Percentiles rank a stretch among this genome's conserved stretches.
Evolutionary conservation across 345 rosid species (phyloP).

Genomic region (Durio zibethinus): DNA sequence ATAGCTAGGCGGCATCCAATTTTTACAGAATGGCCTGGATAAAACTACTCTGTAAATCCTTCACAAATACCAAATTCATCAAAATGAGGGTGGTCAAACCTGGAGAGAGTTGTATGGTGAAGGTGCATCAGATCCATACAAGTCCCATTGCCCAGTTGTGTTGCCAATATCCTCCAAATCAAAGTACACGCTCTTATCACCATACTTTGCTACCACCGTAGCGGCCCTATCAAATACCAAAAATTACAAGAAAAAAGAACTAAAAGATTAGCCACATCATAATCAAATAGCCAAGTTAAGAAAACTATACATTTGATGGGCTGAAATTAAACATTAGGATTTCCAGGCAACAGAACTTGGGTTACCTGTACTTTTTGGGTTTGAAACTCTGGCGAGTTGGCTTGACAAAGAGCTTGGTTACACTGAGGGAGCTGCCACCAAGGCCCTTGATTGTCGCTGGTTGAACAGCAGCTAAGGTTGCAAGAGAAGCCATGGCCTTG

Average conservation of each 20-base stretch:
- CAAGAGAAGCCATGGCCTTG: constrained; percentile 74
- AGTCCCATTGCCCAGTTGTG: constrained; percentile 96
- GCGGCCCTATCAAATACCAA: constrained; percentile 38
- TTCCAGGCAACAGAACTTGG: not conserved
- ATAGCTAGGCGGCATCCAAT: not conserved
- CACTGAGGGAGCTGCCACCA: constrained; percentile 62
- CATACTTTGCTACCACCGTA: constrained; percentile 81
- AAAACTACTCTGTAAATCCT: not conserved
- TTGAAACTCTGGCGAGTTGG: constrained; percentile 57
- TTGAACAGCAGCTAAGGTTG: constrained; percentile 56
- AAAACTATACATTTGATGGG: not conserved
- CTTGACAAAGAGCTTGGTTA: constrained; percentile 67
- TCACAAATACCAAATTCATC: not conserved
- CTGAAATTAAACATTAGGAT: not conserved
- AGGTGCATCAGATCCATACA: constrained; percentile 96
- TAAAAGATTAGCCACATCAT: not conserved
- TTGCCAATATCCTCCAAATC: constrained; percentile 95
- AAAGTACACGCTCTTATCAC: constrained; percentile 95
- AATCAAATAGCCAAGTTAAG: not conserved
- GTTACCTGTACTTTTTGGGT: constrained; percentile 50
- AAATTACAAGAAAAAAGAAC: not conserved
- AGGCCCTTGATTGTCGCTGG: constrained; percentile 71
- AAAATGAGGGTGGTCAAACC: constrained; percentile 34
- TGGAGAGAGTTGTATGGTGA: constrained; percentile 93
- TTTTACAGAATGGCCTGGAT: not conserved